Conservation (phyloP, 2,329 filamentous ascomycete species). For the Scolecobasidium constrictum region DNA sequence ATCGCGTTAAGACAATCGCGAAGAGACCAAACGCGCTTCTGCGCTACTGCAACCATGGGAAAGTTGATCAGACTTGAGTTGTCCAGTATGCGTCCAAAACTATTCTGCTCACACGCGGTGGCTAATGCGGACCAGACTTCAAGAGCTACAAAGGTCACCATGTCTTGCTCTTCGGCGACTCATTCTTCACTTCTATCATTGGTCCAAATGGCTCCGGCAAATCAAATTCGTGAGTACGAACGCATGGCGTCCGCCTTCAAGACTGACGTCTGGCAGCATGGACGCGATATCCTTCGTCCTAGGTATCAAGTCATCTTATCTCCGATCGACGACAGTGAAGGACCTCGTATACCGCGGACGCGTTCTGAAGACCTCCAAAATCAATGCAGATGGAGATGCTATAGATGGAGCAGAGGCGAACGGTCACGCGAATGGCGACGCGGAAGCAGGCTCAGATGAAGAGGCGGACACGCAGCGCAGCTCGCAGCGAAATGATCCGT, state of each 20-base stretch:
- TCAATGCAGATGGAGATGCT: slow-evolving; percentile 82
- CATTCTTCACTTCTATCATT: slow-evolving; percentile 98
- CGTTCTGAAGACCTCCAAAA: slow-evolving; percentile 82
- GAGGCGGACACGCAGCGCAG: slow-evolving; percentile 45
- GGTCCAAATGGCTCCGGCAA: slow-evolving; percentile 99
- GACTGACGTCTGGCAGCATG: slow-evolving; percentile 53
- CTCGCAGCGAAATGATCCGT: slow-evolving; percentile 67
- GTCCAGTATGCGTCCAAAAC: slow-evolving; percentile 61
- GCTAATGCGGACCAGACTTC: slow-evolving; percentile 57
- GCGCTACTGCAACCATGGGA: slow-evolving; percentile 54
- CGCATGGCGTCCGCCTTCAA: too few relatives aligned
- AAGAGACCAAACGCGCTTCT: not conserved
- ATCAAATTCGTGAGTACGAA: slow-evolving; percentile 74
- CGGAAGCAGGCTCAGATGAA: slow-evolving; percentile 32
- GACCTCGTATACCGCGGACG: slow-evolving; percentile 94
- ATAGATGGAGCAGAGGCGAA: slow-evolving; percentile 36
- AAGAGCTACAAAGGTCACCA: slow-evolving; percentile 99
- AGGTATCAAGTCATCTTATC: slow-evolving; percentile 95
- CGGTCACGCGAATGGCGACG: slow-evolving; percentile 36
- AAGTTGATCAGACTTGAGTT: slow-evolving; percentile 93
- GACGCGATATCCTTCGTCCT: slow-evolving; percentile 98
- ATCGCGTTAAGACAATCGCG: too few relatives aligned
- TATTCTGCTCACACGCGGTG: slow-evolving; percentile 9
- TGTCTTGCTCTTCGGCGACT: slow-evolving; percentile 86
- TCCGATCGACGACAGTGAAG: slow-evolving; percentile 85